These are phyloP conservation scores for Tympanopsis confertula DNA, from an alignment of 2,329 filamentous ascomycete species.

Conservation along the genomic window DNA sequence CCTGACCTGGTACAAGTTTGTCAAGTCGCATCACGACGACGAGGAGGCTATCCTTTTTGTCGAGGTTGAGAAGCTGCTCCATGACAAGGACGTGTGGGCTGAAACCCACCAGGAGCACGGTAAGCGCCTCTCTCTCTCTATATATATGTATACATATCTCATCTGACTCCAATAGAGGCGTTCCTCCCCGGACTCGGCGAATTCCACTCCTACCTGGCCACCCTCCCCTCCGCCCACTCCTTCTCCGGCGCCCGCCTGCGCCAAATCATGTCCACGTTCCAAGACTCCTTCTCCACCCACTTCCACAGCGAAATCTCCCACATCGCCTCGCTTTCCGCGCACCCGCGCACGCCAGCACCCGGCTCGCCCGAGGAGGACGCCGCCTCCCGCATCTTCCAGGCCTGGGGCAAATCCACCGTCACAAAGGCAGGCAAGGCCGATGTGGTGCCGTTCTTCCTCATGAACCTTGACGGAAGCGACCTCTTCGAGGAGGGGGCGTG, in stretches of 20 bases:
- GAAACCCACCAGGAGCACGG: slow-evolving; percentile 43
- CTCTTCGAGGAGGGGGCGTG: slow-evolving; percentile 42
- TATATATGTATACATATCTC: background rate
- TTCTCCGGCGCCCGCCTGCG: slow-evolving; percentile 32
- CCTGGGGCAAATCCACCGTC: slow-evolving; percentile 53
- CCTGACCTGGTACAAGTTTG: slow-evolving; percentile 44
- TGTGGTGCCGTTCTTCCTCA: slow-evolving; percentile 52
- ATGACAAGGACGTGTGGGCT: slow-evolving; percentile 35
- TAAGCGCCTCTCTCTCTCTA: slow-evolving; percentile 12
- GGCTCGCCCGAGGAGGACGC: slow-evolving; percentile 29
- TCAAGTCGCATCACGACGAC: slow-evolving; percentile 48
- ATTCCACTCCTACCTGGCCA: slow-evolving; percentile 38
- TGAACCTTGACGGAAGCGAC: slow-evolving; percentile 47
- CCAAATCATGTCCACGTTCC: slow-evolving; percentile 37
- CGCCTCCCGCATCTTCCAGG: slow-evolving; percentile 39
- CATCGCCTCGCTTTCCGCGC: slow-evolving; percentile 34
- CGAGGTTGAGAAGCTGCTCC: slow-evolving; percentile 37
- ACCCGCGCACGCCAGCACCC: slow-evolving; percentile 35
- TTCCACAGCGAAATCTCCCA: slow-evolving; percentile 42
- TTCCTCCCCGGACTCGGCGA: slow-evolving; percentile 38
- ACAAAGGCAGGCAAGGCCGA: slow-evolving; percentile 46
- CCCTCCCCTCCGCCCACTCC: slow-evolving; percentile 24
- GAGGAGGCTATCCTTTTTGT: slow-evolving; percentile 45
- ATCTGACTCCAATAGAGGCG: slow-evolving; percentile 15
- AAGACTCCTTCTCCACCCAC: slow-evolving; percentile 36